A percentile compares a stretch with the other conserved stretches of the same genome.
phyloP scores from a whole-genome alignment of 2,329 filamentous ascomycete genomes.

The Atkinsonella hypoxylon region DNA sequence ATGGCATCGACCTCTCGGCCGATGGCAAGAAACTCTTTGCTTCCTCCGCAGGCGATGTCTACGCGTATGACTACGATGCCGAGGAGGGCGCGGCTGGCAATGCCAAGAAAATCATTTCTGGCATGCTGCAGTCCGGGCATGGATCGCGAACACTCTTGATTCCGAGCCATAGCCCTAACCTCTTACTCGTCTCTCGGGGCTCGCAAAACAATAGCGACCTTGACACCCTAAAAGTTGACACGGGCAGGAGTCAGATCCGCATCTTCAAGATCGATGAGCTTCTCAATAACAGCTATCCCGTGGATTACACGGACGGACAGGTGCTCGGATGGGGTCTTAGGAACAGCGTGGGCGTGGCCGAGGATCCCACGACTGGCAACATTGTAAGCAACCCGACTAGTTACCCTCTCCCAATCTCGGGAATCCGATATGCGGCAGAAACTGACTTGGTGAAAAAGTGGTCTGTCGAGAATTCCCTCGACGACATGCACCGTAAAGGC shows the following conservation, averaged over 20 bases:
- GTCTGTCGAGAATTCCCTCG: constrained; percentile 55
- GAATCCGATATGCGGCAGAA: no score
- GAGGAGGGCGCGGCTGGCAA: constrained; percentile 28
- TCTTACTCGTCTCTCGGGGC: constrained; percentile 51
- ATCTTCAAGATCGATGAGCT: constrained; percentile 26
- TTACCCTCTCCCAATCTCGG: no score
- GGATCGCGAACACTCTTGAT: constrained; percentile 51
- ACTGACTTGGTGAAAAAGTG: constrained; percentile 18
- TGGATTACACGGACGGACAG: constrained; percentile 31
- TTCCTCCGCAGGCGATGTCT: constrained; percentile 40
- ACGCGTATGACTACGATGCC: constrained; percentile 48
- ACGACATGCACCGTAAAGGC: constrained; percentile 42
- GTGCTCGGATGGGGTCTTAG: constrained; percentile 53
- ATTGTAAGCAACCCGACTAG: constrained; percentile 18
- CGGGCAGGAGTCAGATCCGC: constrained; percentile 50
- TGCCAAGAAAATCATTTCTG: constrained; percentile 36
- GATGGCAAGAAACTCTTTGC: constrained; percentile 36
- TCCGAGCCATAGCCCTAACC: constrained; percentile 34
- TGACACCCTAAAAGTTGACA: constrained; percentile 31
- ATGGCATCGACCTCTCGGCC: constrained; percentile 33
- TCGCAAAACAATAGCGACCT: constrained; percentile 46
- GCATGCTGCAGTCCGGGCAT: constrained; percentile 48
- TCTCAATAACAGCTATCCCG: constrained; percentile 10
- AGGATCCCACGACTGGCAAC: constrained; percentile 36
- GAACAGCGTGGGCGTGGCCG: constrained; percentile 56